A percentile compares a stretch with the other conserved stretches of the same genome.
Conservation (phyloP, 78 protist species). For the Dictyostelium firmibasis region DNA sequence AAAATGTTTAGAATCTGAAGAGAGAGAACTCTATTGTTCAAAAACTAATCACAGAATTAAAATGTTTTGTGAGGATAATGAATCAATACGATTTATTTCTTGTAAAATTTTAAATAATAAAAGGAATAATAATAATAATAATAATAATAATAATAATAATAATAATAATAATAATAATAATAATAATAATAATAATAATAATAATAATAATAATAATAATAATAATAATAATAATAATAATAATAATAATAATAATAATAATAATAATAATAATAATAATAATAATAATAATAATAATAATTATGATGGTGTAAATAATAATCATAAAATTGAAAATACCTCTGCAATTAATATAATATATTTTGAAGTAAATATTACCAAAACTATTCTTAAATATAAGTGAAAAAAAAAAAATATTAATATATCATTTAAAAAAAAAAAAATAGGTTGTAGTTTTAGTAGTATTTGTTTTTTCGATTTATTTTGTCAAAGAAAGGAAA, state of each 20-base stretch:
- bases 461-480: background rate
- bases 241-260: background rate
- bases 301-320: background rate
- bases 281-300: no score
- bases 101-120: background rate
- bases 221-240: background rate
- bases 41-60: background rate
- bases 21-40: background rate
- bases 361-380: background rate
- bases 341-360: background rate
- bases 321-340: background rate
- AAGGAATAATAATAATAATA: background rate
- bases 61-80: background rate
- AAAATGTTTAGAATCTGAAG: background rate
- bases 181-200: background rate
- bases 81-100: background rate
- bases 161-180: background rate
- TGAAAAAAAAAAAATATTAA: no score
- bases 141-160: background rate
- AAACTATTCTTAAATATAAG: no score
- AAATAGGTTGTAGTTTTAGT: background rate
- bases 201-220: no score
- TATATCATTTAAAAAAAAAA: background rate
- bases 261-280: background rate
- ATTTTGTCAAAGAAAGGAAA: conserved; percentile 19